Base-by-base conservation (phyloP, 352 stramenopile genomes). In the Pythium brachiatum region DNA sequence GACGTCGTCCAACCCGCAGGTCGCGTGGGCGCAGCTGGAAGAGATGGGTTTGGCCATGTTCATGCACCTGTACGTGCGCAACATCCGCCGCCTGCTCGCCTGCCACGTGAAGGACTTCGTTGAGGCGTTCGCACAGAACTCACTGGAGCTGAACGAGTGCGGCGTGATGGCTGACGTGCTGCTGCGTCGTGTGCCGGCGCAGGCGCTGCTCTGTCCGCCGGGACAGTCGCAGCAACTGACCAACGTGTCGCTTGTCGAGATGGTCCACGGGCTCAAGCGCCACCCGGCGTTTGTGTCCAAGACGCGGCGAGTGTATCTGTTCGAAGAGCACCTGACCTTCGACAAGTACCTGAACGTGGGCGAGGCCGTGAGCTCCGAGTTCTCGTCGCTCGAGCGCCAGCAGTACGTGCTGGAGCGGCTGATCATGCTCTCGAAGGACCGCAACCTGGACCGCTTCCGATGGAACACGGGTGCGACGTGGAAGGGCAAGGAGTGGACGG, bases 341-440 rank as follows among this genome's bases (percentile, higher is more conserved):
- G 85, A 93, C 51, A 95, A 95, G 68, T 95, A 95, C 71, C 60
- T 95, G 55, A 92, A 91, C 52, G 86, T 95, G 7, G 85, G 83
- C 23, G 82, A 93, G 51, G 72, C 80, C 23, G 86, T 74, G 47
- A 88, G 69, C 25, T 81, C 74, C 7, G 82, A 88, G 48, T 90
- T 87, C 66, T 85, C 80, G 27, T 91, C 82, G 20, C 65, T 92
- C 21, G 84, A 94, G 51, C 79, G 82, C 21, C 84, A 94, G 62
- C 79, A 94, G 53, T 95, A 95, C 70, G 83, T 90, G 26, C 69
- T 95, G 8, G 82, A 95, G 64, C 78, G 86, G 20, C 64, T 95
- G 31, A 86, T 92, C 68, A 86, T 92, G 82, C 67, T 95, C n/a
- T 91, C 83, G 11, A 92, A 93, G 58, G 86, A 95, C 64, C 82